Evolutionary conservation across 169 alveolate genomes (phyloP), one percentile per base, ranked within the genome.

Genomic region (Cystoisospora suis): DNA sequence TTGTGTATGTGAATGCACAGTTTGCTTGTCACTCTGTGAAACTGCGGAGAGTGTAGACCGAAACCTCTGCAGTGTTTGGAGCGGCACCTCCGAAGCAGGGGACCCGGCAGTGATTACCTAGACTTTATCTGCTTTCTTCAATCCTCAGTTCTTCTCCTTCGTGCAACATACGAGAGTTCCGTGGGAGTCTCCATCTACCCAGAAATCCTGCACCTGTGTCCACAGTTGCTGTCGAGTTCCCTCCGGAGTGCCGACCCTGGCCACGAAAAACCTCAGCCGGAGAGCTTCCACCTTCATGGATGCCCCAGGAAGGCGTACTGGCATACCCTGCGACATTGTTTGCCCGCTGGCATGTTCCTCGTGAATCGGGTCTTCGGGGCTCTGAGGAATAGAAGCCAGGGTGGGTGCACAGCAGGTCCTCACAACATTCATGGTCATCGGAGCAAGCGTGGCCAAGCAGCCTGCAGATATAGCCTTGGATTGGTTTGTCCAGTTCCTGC

Each of bases 341-440:
- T 29, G 58, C 45, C n/a, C 9, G 83, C 44, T 72, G 83, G 32
- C 83, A 72, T 6, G 83, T 72, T 29, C 83, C 83, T 5, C 83
- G 83, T 29, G 59, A 15, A 38, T 72, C 83, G 38, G 83, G 58
- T 36, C 83, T 47, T 72, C 23, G 83, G 29, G 83, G 83, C 32
- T 72, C 83, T 5, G 47, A 27, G 4, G 34, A 38, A 15, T 27
- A 40, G 56, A 38, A 38, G 20, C 38, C 17, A 2, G 83, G 83
- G 23, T 38, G 47, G 5, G 56, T 36, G 45, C 83, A 72, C 83
- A 38, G 17, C 58, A 72, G n/a, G 23, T 72, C 83, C 44, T 72
- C 83, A 6, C 83, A 72, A n/a, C 83, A 72, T 17, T 38, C 58
- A 0, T 36, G 38, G 23, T 40, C 83, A 38, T 12, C n/a, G 27